phyloP scores from a whole-genome alignment of 139 green algal species.

The Tetratostichococcus sp. region DNA sequence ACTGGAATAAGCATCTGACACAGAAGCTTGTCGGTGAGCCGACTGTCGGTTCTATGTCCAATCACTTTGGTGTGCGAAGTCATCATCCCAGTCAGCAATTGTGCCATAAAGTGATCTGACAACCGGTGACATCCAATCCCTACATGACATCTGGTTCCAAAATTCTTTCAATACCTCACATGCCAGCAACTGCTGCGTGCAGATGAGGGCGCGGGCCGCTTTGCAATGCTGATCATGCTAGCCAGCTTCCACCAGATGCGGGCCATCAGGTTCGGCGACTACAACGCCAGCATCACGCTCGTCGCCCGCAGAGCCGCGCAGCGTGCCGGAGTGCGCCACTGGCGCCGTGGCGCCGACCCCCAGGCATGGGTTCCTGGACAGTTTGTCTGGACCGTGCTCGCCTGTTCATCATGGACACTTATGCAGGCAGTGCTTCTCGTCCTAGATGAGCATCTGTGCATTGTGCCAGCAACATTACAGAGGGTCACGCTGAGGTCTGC shows the following conservation, averaged over 20 bases:
- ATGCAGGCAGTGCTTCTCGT: no score
- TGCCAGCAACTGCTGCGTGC: background rate
- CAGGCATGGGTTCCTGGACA: slow-evolving; percentile 21
- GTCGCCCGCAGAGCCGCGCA: slow-evolving; percentile 52
- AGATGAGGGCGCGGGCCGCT: slow-evolving; percentile 13
- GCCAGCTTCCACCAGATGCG: slow-evolving; percentile 72
- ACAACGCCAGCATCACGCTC: slow-evolving; percentile 45
- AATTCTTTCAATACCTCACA: no score
- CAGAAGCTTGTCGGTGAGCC: slow-evolving; percentile 48
- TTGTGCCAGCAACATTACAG: no score
- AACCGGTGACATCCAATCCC: no score
- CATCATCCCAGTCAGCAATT: no score
- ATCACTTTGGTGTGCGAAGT: no score
- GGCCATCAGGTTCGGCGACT: slow-evolving; percentile 32
- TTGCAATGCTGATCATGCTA: slow-evolving; percentile 58
- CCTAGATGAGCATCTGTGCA: no score
- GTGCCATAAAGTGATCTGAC: no score
- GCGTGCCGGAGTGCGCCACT: slow-evolving; percentile 73
- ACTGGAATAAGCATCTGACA: slow-evolving; percentile 68
- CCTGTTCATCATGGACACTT: no score
- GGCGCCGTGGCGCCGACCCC: slow-evolving; percentile 72
- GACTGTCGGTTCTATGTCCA: background rate
- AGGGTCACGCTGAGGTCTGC: no score
- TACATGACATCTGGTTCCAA: no score
- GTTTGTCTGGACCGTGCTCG: no score